Evolutionary conservation across 441 rosid species (phyloP).

Genomic region (Populus hybrid): DNA sequence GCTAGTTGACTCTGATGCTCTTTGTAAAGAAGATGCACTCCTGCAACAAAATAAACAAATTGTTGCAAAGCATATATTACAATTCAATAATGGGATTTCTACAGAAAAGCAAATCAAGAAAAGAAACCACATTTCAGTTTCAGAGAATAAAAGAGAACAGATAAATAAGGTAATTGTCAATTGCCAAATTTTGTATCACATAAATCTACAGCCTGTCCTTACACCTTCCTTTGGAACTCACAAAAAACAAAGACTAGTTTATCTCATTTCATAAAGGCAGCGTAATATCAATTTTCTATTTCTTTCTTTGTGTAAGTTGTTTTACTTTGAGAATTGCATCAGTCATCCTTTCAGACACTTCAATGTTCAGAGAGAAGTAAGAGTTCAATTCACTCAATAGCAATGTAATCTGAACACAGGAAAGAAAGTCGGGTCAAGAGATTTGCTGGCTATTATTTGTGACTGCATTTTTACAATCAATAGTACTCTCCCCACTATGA

Average conservation of each 20-base stretch:
- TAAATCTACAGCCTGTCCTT: background rate
- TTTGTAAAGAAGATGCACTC: conserved; percentile 65
- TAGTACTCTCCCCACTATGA: background rate
- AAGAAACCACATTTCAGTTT: background rate
- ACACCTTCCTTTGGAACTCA: background rate
- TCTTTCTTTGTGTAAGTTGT: background rate
- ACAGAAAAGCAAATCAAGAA: background rate
- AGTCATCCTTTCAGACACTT: background rate
- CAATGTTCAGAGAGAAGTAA: background rate
- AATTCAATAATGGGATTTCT: background rate
- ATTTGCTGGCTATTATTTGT: background rate
- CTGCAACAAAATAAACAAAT: conserved; percentile 34
- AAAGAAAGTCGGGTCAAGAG: background rate
- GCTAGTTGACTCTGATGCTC: conserved; percentile 47
- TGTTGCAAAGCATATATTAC: background rate
- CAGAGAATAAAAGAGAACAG: background rate
- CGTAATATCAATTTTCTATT: background rate
- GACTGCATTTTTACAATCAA: background rate
- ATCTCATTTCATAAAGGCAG: too few species aligned
- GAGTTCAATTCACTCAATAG: background rate
- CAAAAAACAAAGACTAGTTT: background rate
- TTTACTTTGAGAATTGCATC: background rate
- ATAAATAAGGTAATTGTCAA: background rate
- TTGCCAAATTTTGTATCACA: background rate
- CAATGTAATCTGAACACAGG: background rate